These are phyloP conservation scores for Aureobasidium pullulans DNA, from an alignment of 2,329 filamentous ascomycete species.

Conservation along the genomic window DNA sequence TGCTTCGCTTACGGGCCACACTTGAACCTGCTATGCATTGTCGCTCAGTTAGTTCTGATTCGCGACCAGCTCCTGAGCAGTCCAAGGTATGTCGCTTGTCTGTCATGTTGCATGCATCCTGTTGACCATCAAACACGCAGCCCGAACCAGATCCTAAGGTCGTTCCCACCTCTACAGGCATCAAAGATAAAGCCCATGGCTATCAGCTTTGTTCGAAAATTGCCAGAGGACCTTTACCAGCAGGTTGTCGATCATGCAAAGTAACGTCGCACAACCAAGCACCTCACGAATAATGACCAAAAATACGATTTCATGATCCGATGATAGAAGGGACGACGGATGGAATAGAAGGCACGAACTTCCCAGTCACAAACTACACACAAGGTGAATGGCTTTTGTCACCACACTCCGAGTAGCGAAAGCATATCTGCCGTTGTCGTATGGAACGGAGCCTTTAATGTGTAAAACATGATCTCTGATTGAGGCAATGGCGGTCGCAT, in stretches of 20 bases:
- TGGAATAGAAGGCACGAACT: too few species aligned
- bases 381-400: too few species aligned
- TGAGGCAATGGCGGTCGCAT: too few species aligned
- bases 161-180: conserved; percentile 76
- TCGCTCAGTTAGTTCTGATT: conserved; percentile 86
- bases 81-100: conserved; percentile 55
- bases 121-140: conserved; percentile 42
- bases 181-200: conserved; percentile 75
- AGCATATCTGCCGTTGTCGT: too few species aligned
- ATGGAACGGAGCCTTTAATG: too few species aligned
- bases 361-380: too few species aligned
- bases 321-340: background rate
- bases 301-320: background rate
- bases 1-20: conserved; percentile 93
- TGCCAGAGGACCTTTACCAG: conserved; percentile 82
- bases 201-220: conserved; percentile 78
- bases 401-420: too few species aligned
- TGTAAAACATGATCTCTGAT: background rate
- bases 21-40: conserved; percentile 91
- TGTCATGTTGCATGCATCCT: background rate
- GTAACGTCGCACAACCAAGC: conserved; percentile 32
- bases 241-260: conserved; percentile 85
- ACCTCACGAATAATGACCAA: background rate
- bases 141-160: conserved; percentile 85
- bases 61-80: conserved; percentile 76